These are phyloP conservation scores for Beauveria sp. DNA, from an alignment of 2,329 filamentous ascomycete genomes.

Conservation along the genomic window DNA sequence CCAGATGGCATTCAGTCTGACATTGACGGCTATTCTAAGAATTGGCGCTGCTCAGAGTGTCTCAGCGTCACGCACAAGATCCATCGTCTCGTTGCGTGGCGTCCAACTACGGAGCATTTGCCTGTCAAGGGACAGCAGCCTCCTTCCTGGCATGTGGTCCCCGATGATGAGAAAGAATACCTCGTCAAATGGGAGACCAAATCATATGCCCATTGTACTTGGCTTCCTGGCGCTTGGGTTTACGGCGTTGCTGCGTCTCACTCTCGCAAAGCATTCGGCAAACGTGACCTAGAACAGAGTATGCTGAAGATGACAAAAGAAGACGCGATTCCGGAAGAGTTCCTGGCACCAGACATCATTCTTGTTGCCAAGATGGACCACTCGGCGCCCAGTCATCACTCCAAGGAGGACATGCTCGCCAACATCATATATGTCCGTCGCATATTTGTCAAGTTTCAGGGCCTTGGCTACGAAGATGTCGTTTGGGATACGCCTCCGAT, in stretches of 20 bases:
- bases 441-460: conserved; percentile 85
- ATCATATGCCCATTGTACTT: conserved; percentile 76
- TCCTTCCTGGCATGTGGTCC: conserved; percentile 37
- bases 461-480: conserved; percentile 79
- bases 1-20: conserved; percentile 22
- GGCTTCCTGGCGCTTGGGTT: conserved; percentile 88
- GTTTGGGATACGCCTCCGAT: conserved; percentile 82
- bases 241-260: conserved; percentile 56
- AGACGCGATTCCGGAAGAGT: conserved; percentile 84
- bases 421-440: conserved; percentile 65
- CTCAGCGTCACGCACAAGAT: conserved; percentile 57
- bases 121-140: background rate
- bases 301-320: conserved; percentile 58
- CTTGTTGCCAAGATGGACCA: conserved; percentile 60
- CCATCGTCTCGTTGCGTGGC: conserved; percentile 79
- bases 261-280: conserved; percentile 72
- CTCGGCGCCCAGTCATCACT: conserved; percentile 41
- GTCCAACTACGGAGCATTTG: conserved; percentile 40
- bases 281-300: conserved; percentile 53
- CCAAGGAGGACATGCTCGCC: conserved; percentile 61
- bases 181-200: conserved; percentile 77
- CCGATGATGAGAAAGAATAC: conserved; percentile 73
- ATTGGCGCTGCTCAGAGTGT: conserved; percentile 78
- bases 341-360: conserved; percentile 79
- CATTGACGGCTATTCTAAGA: background rate